Evolutionary conservation across 139 green algal species (phyloP).

Genomic region (Chlorella sp.): DNA sequence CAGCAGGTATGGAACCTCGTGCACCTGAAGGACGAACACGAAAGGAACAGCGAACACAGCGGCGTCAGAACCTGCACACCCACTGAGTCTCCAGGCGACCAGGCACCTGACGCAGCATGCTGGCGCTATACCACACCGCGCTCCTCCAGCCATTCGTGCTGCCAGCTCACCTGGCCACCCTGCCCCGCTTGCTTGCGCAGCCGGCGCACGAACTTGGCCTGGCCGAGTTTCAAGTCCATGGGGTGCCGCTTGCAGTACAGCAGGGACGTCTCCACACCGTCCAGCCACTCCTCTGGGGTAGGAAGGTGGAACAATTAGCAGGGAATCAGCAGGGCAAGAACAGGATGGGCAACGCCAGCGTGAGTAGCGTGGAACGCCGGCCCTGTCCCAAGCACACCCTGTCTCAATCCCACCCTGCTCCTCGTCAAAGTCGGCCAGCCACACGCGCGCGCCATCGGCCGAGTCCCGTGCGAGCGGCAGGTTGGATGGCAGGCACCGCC

Average conservation of each 20-base stretch:
- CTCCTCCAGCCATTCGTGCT: too few relatives aligned
- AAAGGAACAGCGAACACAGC: too few relatives aligned
- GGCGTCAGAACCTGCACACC: too few relatives aligned
- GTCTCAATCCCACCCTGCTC: neutral
- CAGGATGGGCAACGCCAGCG: neutral
- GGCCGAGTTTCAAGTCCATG: neutral
- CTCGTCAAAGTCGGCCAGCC: conserved; percentile 14
- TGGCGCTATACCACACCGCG: too few relatives aligned
- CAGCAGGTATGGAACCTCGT: neutral
- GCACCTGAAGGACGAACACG: too few relatives aligned
- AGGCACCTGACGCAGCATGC: too few relatives aligned
- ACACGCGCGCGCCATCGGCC: neutral
- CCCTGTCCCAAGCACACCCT: neutral
- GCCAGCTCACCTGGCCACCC: too few relatives aligned
- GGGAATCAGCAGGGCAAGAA: neutral
- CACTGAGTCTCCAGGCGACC: too few relatives aligned
- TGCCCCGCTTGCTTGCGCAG: neutral
- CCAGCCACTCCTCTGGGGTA: neutral
- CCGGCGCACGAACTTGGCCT: neutral
- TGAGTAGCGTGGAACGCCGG: neutral
- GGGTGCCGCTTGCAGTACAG: conserved; percentile 39
- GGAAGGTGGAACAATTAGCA: neutral
- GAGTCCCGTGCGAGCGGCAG: neutral
- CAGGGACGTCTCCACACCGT: conserved; percentile 33
- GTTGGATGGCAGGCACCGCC: conserved; percentile 48